phyloP scores from a whole-genome alignment of 768 basidiomycete species.

The Psilocybe subaeruginosa region DNA sequence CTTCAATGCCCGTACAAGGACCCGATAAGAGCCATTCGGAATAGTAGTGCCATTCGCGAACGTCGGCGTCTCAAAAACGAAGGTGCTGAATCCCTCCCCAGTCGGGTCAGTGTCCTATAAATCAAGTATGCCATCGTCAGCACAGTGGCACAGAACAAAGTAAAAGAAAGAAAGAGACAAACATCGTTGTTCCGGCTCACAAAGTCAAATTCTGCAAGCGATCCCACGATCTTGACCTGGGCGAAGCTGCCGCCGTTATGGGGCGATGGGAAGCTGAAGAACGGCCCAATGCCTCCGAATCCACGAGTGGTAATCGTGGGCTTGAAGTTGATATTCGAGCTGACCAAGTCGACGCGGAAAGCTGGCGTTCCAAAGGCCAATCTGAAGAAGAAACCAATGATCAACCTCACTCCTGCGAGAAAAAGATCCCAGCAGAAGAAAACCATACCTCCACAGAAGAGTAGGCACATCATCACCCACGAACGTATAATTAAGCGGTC shows the following conservation, averaged over 20 bases:
- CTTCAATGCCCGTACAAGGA: constrained; percentile 41
- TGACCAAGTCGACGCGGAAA: constrained; percentile 52
- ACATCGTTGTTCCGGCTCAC: constrained; percentile 50
- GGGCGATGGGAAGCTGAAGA: constrained; percentile 42
- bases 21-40: constrained; percentile 42
- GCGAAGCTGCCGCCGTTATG: constrained; percentile 41
- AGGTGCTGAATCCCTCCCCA: constrained; percentile 32
- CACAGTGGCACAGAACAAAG: neutral
- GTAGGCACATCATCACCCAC: constrained; percentile 42
- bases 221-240: constrained; percentile 44
- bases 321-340: constrained; percentile 39
- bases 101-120: constrained; percentile 18
- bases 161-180: constrained; percentile 17
- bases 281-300: constrained; percentile 19
- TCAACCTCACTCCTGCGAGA: neutral
- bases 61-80: constrained; percentile 31
- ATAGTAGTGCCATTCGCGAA: constrained; percentile 50
- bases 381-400: constrained; percentile 22
- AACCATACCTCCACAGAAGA: constrained; percentile 36
- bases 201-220: constrained; percentile 49
- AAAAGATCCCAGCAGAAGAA: neutral
- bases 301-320: constrained; percentile 40
- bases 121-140: neutral
- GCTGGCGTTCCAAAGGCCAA: constrained; percentile 48
- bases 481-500: constrained; percentile 50